Evolutionary conservation across 1,139 yeast genomes (phyloP), one percentile per base, ranked within the genome.

Genomic region (Scheffersomyces illinoinensis): DNA sequence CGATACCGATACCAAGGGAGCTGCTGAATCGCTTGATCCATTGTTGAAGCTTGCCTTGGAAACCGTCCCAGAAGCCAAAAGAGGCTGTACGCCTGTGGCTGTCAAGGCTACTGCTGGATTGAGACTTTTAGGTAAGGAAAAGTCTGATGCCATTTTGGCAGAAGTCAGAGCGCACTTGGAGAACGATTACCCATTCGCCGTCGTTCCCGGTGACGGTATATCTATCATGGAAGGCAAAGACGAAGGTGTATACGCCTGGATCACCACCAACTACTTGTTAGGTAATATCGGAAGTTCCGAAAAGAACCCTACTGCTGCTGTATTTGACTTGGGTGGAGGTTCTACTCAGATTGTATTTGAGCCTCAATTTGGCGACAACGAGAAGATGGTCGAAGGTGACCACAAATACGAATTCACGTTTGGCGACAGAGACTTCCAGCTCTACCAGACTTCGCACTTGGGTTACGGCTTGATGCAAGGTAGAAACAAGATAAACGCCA

Each of bases 231-330:
- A 91, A 59, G 99, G 99, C 66, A 89, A 86, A 62, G 97, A 93
- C 68, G 99, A 95, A 78, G 99, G 99, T 72, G 98, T 95, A n/a
- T 95, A 87, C 70, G 99, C 99, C 0, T 95, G 99, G 99, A 90
- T 95, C 72, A 95, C 99, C 49, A 89, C 98, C 57, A 95, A 95
- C 78, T 95, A 88, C 73, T 79, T 95, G 64, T 83, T 95, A 66
- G 98, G 98, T 52, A 93, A 93, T 76, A 92, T 95, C 71, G 98
- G 98, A 33, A 78, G 87, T 33, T 75, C 85, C 21, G 89, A 85
- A 54, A 86, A 87, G 74, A 74, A 77, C 43, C 91, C 95, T 46
- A 95, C 99, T 14, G 97, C 97, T 56, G 99, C 98, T 8, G 97
- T 95, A 17, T 95, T 95, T 71, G 99, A 95, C 72, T 85, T 95